A percentile compares a stretch with the other conserved stretches of the same genome.
phyloP scores from a whole-genome alignment of 2,329 filamentous ascomycete species.

The Mycosphaerella sp. region DNA sequence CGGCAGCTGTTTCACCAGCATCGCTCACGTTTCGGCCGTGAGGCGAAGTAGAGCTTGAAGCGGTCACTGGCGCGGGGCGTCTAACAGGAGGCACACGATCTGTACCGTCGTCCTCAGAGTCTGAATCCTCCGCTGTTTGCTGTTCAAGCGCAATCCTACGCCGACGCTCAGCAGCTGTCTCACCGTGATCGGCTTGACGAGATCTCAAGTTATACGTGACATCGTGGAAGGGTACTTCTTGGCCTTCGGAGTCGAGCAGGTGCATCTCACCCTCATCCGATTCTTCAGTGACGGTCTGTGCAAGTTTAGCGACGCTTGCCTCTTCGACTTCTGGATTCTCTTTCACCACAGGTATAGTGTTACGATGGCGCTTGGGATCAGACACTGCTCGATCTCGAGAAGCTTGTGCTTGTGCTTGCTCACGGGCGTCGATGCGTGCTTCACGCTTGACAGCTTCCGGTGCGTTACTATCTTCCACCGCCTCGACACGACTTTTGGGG shows the following conservation, averaged over 20 bases:
- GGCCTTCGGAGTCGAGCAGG: constrained; percentile 42
- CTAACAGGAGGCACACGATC: constrained; percentile 32
- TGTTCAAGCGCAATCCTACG: constrained; percentile 36
- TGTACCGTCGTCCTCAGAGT: constrained; percentile 38
- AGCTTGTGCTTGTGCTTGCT: constrained; percentile 24
- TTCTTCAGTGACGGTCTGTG: constrained; percentile 39
- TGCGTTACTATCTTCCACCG: constrained; percentile 44
- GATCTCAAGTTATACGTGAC: constrained; percentile 32
- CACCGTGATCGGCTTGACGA: constrained; percentile 19
- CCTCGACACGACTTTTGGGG: constrained; percentile 53
- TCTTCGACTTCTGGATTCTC: constrained; percentile 20
- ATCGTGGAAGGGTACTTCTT: constrained; percentile 45
- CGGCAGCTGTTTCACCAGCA: constrained; percentile 64
- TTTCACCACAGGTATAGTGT: constrained; percentile 21
- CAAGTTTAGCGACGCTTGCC: constrained; percentile 22
- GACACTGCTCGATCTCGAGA: constrained; percentile 8
- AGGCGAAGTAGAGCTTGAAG: constrained; percentile 8
- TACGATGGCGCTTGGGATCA: constrained; percentile 6
- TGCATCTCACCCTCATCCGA: constrained; percentile 35
- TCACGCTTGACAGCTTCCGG: constrained; percentile 45
- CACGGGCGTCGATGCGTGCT: constrained; percentile 39
- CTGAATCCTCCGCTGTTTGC: constrained; percentile 26
- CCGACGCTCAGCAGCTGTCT: constrained; percentile 41
- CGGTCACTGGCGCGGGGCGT: background rate
- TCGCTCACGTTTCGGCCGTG: constrained; percentile 32